Conservation (phyloP, 2,329 filamentous ascomycete genomes). For the Clarireedia hainanense region DNA sequence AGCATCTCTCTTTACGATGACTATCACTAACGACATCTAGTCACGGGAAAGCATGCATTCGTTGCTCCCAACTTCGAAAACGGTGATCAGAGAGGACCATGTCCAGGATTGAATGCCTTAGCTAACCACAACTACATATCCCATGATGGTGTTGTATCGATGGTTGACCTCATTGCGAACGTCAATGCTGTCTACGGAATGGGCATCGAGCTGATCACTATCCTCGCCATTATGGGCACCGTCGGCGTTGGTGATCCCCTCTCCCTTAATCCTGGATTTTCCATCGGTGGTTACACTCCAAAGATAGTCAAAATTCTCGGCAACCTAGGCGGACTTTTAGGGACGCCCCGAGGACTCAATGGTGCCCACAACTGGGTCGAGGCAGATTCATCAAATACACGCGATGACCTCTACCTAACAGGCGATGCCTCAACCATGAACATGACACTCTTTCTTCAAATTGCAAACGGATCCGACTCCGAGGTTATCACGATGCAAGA, state of each 20-base stretch:
- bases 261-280: not conserved
- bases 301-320: conserved; percentile 16
- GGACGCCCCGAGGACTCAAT: conserved; percentile 37
- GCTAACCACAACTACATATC: conserved; percentile 36
- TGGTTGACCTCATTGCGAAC: conserved; percentile 28
- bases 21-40: too few relatives aligned
- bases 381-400: conserved; percentile 42
- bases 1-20: too few relatives aligned
- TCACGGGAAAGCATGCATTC: conserved; percentile 12
- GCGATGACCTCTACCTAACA: conserved; percentile 36
- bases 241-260: not conserved
- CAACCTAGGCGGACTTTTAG: conserved; percentile 15
- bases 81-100: conserved; percentile 19
- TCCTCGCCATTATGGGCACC: conserved; percentile 1
- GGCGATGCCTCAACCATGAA: conserved; percentile 7
- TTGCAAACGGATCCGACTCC: conserved; percentile 34
- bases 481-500: conserved; percentile 23
- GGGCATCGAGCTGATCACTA: not conserved
- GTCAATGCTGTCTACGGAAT: conserved; percentile 8
- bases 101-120: conserved; percentile 34
- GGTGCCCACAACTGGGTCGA: conserved; percentile 46
- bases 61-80: conserved; percentile 15
- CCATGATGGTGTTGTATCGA: conserved; percentile 27
- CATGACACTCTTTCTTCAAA: conserved; percentile 29
- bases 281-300: not conserved